Percentiles rank a stretch among this genome's conserved stretches.
These are phyloP conservation scores for Pachyrhizus erosus DNA, from an alignment of 306 rosid genomes.

Conservation along the genomic window DNA sequence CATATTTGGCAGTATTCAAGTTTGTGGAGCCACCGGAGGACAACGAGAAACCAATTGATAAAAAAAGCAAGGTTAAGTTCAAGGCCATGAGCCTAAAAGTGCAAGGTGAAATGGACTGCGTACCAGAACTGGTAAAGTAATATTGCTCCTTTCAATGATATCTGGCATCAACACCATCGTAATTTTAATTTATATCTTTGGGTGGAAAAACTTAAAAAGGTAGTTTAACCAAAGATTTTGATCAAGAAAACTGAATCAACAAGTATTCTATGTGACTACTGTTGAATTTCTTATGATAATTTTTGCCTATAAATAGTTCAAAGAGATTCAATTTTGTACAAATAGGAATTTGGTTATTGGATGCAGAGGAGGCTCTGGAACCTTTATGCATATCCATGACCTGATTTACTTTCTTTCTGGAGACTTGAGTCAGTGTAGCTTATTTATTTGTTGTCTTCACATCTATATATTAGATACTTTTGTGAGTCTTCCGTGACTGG, in stretches of 20 bases:
- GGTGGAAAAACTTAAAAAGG: not conserved
- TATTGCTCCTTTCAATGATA: conserved; percentile 21
- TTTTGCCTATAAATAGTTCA: not conserved
- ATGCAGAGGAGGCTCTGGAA: not conserved
- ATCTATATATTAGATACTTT: too few species aligned
- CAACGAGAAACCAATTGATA: conserved; percentile 79
- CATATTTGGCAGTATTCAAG: conserved; percentile 78
- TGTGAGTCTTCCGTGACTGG: too few species aligned
- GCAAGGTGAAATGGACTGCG: conserved; percentile 85
- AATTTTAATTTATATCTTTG: conserved; percentile 9
- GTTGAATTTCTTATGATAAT: not conserved
- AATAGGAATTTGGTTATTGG: not conserved
- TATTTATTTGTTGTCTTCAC: too few species aligned
- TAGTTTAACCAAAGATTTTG: not conserved
- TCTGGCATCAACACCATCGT: conserved; percentile 17
- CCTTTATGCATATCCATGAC: not conserved
- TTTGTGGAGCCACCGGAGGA: conserved; percentile 94
- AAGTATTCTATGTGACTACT: conserved; percentile 4
- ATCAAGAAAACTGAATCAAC: not conserved
- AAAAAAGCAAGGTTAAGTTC: conserved; percentile 89
- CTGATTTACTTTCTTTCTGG: conserved; percentile 18
- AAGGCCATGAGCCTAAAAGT: conserved; percentile 97
- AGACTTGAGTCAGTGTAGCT: not conserved
- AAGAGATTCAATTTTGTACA: not conserved
- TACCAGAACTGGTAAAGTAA: conserved; percentile 85